Evolutionary conservation across 2,329 filamentous ascomycete genomes (phyloP).

Genomic region (Paracamarosporium sp.): DNA sequence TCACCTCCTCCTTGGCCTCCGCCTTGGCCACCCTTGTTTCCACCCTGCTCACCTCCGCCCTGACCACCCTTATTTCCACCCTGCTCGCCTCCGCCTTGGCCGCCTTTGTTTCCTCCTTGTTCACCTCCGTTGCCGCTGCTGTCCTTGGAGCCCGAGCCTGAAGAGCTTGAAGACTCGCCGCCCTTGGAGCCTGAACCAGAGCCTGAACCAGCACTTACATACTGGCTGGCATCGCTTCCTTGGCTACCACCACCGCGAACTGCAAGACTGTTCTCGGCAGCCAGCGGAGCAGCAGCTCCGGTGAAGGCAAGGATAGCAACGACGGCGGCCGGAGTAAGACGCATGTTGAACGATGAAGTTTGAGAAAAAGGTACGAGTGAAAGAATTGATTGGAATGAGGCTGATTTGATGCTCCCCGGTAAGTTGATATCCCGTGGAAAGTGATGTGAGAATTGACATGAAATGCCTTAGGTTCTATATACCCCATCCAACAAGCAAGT

Average conservation of each 20-base stretch:
- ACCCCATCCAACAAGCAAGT: neutral
- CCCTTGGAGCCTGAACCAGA: neutral
- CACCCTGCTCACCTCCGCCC: neutral
- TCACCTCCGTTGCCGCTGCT: neutral
- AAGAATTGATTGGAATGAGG: neutral
- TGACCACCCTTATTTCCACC: neutral
- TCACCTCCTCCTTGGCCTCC: neutral
- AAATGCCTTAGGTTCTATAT: neutral
- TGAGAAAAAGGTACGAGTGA: neutral
- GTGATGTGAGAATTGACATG: neutral
- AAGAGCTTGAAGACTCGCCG: neutral
- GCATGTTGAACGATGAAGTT: neutral
- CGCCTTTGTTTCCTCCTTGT: neutral
- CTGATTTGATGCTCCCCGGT: neutral
- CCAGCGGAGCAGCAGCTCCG: neutral
- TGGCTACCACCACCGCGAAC: neutral
- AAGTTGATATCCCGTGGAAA: neutral
- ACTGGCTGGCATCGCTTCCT: neutral
- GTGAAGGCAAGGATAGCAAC: slow-evolving; percentile 1
- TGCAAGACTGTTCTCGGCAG: neutral
- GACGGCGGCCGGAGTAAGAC: neutral
- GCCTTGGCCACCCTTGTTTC: neutral
- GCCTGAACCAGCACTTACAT: neutral
- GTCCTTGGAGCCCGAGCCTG: neutral
- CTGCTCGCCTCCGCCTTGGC: neutral